Evolutionary conservation across 441 rosid species (phyloP), one percentile per base, ranked within the genome.

Genomic region (Manihot esculenta): DNA sequence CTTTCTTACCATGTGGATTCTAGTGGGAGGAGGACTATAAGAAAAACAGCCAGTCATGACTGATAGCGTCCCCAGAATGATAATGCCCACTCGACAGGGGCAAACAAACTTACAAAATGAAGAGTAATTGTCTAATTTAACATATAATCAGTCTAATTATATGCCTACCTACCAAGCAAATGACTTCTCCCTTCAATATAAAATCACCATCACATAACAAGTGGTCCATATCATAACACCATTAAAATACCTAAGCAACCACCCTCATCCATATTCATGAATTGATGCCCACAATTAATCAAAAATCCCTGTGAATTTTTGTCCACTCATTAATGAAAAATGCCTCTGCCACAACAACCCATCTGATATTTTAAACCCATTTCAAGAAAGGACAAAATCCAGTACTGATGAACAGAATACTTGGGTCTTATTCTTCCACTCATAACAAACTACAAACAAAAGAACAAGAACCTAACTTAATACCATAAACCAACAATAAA

Each of bases 371-470:
- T 70, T 61, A 30, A 70, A 42, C 54, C 70, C 74, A 67, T 67
- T 41, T 26, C 27, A 72, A 26, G 27, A 18, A 24, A 11, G 17
- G 27, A 10, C 51, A 74, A 61, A 50, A 73, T 68, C 76, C 35
- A 66, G 59, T 57, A 45, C 53, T 42, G 10, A 71, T 17, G 50
- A 58, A 21, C 48, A 41, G 35, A 61, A 30, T 23, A 69, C 62
- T 44, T 54, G 33, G 70, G 26, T 56, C 77, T 81, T 71, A 76
- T 77, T 67, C 76, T 49, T 68, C 15, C 71, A 77, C 79, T 73
- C 75, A 57, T 60, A 63, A 50, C 76, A 50, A 69, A 42, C 72
- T 61, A 60, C 63, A 47, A 45, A 76, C 71, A 79, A 74, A 74
- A 71, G 14, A 75, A 62, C 67, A 68, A 71, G 33, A 60, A 47